phyloP scores from a whole-genome alignment of 805 yeast genomes.

The Metschnikowia lochheadii region DNA sequence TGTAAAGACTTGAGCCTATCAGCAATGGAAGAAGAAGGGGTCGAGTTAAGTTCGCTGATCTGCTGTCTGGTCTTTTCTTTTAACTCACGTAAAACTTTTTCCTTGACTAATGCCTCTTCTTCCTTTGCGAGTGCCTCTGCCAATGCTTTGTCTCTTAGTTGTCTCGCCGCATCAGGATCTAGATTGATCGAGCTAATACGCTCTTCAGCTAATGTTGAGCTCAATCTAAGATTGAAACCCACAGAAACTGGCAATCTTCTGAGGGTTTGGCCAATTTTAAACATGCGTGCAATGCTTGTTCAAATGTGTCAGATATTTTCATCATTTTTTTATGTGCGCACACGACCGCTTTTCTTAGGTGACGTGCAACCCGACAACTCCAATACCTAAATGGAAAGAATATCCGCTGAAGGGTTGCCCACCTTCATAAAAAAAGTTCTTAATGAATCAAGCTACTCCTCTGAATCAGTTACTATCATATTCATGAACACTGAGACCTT shows the following conservation, averaged over 20 bases:
- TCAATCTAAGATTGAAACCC: not conserved
- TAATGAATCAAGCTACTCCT: not conserved
- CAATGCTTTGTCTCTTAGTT: conserved; percentile 36
- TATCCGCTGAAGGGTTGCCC: not conserved
- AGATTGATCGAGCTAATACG: not conserved
- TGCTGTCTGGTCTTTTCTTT: conserved; percentile 23
- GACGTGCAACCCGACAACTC: not conserved
- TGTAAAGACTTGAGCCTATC: conserved; percentile 30
- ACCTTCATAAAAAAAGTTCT: not conserved
- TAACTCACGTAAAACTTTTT: conserved; percentile 33
- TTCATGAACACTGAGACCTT: not conserved
- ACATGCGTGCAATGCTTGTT: not conserved
- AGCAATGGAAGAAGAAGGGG: conserved; percentile 30
- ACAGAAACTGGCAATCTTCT: not conserved
- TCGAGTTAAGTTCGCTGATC: conserved; percentile 31
- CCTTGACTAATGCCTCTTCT: conserved; percentile 35
- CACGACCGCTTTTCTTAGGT: conserved; percentile 2
- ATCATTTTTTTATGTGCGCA: conserved; percentile 2
- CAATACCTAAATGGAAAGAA: not conserved
- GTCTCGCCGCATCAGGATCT: conserved; percentile 13
- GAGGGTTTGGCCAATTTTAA: not conserved
- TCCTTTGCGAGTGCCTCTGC: conserved; percentile 43
- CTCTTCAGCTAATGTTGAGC: conserved; percentile 1
- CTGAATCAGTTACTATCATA: not conserved
- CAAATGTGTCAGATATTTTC: not conserved